Evolutionary conservation across 257 asterid species (phyloP), one percentile per base, ranked within the genome.

Genomic region (Misopates orontium): DNA sequence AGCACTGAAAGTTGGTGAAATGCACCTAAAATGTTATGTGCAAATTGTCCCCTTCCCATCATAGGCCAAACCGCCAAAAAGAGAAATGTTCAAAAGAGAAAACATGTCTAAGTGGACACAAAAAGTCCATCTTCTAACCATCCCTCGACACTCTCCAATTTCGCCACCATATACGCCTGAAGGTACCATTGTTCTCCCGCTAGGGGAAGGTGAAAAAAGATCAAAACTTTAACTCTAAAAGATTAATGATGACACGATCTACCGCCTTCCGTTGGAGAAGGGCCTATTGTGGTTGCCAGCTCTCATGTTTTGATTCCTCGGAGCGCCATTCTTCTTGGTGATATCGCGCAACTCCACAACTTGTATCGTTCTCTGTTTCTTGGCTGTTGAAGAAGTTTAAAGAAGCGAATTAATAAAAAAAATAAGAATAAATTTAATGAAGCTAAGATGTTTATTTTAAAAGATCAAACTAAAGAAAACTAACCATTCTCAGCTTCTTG

Each of bases 401-500:
- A 10, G 8, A 36, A 36, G 1, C 42, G 42, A 36, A 36, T 10
- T 9, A 36, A 4, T 4, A 36, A 1, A 16, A 12, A 19, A 7
- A 1, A 36, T 36, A 13, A 3, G 45, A 50, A 28, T 25, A 12
- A n/a, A 39, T 53, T 10, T 56, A 15, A 23, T 44, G 14, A 53
- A 9, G 44, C 1, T n/a, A 21, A 63, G 56, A 42, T 12, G 2
- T 17, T n/a, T 14, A 56, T 16, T 28, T 31, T 6, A 56, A 28
- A n/a, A 9, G 42, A 4, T 24, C n/a, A 25, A 25, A 39, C 0
- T 10, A 41, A 22, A 8, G 39, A 14, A 23, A 69, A 80, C 95
- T 52, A 69, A 89, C 98, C 97, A 15, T 92, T 89, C 71, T 85
- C 91, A 45, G 85, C 98, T 83, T 87, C 97, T 73, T 81, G 97